Conservation (phyloP, 768 basidiomycete genomes). For the Royoungia palumana region DNA sequence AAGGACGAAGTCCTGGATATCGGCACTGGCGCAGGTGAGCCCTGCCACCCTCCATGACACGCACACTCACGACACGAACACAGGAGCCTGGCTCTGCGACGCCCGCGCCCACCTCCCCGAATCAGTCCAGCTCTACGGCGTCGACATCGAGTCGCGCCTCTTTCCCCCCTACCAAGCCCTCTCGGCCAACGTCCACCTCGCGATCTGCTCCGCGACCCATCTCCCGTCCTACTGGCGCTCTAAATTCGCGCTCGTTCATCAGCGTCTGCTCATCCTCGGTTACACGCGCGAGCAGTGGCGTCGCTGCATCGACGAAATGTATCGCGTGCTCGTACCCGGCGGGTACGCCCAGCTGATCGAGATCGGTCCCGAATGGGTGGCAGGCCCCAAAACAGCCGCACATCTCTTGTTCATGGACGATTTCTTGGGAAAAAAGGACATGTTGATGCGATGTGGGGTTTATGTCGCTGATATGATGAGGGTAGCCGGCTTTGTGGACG, state of each 20-base stretch:
- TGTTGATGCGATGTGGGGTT: conserved; percentile 8
- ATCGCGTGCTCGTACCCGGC: conserved; percentile 31
- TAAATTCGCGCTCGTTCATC: conserved; percentile 32
- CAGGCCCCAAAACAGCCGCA: conserved; percentile 11
- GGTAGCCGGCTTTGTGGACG: conserved; percentile 14
- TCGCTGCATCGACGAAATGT: conserved; percentile 23
- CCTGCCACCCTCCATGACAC: too few relatives aligned
- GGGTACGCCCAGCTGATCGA: conserved; percentile 35
- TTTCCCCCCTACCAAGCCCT: conserved; percentile 9
- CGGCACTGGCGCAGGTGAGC: conserved; percentile 21
- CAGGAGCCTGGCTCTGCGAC: conserved; percentile 25
- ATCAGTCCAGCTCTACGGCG: conserved; percentile 20
- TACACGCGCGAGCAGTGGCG: conserved; percentile 31
- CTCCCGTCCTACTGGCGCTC: conserved; percentile 31
- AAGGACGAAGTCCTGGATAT: conserved; percentile 24
- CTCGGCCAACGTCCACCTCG: conserved; percentile 19
- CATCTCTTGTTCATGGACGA: conserved; percentile 10
- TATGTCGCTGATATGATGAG: conserved; percentile 22
- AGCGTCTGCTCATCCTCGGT: conserved; percentile 30
- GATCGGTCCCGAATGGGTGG: conserved; percentile 13
- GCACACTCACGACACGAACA: too few relatives aligned
- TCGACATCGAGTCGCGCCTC: conserved; percentile 25
- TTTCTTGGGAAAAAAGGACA: conserved; percentile 5
- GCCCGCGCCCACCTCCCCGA: conserved; percentile 11
- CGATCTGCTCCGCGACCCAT: conserved; percentile 21